Percentiles rank a stretch among this genome's conserved stretches.
These are phyloP conservation scores for Amanita phalloides DNA, from an alignment of 768 basidiomycete species.

Conservation along the genomic window DNA sequence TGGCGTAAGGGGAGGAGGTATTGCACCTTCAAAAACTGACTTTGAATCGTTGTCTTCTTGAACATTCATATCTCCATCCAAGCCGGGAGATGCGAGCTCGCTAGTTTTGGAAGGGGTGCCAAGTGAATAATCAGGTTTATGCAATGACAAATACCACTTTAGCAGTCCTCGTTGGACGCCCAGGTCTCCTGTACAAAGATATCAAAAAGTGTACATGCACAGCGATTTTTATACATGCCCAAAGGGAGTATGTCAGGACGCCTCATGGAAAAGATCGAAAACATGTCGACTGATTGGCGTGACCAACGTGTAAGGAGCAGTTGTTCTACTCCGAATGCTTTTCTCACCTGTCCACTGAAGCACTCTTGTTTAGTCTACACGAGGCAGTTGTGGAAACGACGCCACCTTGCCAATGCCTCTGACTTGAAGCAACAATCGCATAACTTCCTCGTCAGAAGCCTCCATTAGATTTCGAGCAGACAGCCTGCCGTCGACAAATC, in stretches of 20 bases:
- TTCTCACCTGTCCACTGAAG: slow-evolving; percentile 50
- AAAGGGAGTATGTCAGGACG: slow-evolving; percentile 68
- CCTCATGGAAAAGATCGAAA: slow-evolving; percentile 78
- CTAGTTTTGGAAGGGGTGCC: slow-evolving; percentile 43
- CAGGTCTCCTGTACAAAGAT: slow-evolving; percentile 49
- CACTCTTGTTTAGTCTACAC: not conserved
- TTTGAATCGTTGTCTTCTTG: not conserved
- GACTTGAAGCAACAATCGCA: slow-evolving; percentile 65
- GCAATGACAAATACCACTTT: slow-evolving; percentile 57
- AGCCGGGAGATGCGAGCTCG: slow-evolving; percentile 23
- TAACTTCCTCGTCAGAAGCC: slow-evolving; percentile 68
- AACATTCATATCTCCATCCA: not conserved
- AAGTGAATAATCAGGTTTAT: slow-evolving; percentile 39
- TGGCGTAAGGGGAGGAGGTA: slow-evolving; percentile 21
- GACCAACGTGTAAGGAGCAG: not conserved
- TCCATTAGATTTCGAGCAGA: slow-evolving; percentile 60
- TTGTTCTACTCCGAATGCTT: not conserved
- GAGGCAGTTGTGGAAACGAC: slow-evolving; percentile 18
- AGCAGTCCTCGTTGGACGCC: slow-evolving; percentile 72
- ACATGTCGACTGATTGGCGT: slow-evolving; percentile 68
- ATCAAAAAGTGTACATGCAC: not conserved
- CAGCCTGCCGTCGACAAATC: slow-evolving; percentile 75
- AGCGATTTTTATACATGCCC: slow-evolving; percentile 14
- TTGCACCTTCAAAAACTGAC: slow-evolving; percentile 11
- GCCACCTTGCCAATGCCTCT: slow-evolving; percentile 68